Conservation (phyloP, 2,329 filamentous ascomycete species). For the Aspergillus terreus region DNA sequence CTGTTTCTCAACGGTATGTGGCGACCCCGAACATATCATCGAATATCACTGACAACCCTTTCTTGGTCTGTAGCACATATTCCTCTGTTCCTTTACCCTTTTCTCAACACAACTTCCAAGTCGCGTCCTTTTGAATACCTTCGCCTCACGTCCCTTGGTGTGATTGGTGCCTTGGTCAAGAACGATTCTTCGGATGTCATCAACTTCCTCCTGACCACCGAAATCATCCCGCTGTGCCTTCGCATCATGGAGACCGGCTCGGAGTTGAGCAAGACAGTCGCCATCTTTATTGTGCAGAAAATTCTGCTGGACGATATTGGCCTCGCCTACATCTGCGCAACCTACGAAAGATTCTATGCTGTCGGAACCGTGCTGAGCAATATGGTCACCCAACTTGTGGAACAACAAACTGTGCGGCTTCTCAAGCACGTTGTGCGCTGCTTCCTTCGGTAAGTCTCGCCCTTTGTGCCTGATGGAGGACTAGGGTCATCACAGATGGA, state of each 20-base stretch:
- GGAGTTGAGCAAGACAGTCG: slow-evolving; percentile 96
- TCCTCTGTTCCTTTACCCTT: slow-evolving; percentile 94
- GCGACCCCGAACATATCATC: background rate
- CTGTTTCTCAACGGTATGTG: slow-evolving; percentile 82
- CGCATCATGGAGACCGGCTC: slow-evolving; percentile 99
- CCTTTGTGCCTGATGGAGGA: background rate
- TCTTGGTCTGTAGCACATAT: slow-evolving; percentile 71
- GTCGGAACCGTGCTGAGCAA: slow-evolving; percentile 97
- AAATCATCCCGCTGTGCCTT: slow-evolving; percentile 96
- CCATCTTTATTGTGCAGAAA: slow-evolving; percentile 99
- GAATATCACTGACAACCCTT: slow-evolving; percentile 6
- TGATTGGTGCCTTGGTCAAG: slow-evolving; percentile 96
- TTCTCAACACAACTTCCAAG: slow-evolving; percentile 97
- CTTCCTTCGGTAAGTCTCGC: slow-evolving; percentile 73
- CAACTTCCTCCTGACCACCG: slow-evolving; percentile 96
- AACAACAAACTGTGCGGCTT: slow-evolving; percentile 92
- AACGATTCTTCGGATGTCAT: slow-evolving; percentile 98
- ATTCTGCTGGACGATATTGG: slow-evolving; percentile 95
- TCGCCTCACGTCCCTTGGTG: slow-evolving; percentile 88
- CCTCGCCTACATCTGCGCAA: slow-evolving; percentile 96
- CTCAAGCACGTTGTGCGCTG: slow-evolving; percentile 97
- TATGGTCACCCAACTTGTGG: slow-evolving; percentile 96
- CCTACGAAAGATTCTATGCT: slow-evolving; percentile 96
- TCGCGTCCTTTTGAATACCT: slow-evolving; percentile 97
- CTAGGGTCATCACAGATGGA: background rate